phyloP scores from a whole-genome alignment of 768 basidiomycete species.

The Leucosporidium yakuticum region DNA sequence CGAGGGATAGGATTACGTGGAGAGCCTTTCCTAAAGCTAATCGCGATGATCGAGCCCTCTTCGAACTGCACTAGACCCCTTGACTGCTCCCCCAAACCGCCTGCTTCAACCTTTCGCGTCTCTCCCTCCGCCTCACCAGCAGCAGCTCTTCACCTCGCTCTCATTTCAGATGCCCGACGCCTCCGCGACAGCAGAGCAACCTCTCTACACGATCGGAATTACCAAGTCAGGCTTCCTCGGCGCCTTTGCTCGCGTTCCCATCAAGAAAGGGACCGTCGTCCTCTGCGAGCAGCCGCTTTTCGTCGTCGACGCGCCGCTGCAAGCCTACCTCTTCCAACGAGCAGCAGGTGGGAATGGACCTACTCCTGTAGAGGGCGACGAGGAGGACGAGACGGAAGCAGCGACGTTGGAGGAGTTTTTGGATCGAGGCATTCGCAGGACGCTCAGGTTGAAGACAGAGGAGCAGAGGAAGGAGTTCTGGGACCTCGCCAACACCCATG shows the following conservation, averaged over 20 bases:
- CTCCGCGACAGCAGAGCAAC: neutral
- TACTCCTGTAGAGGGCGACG: slow-evolving; percentile 21
- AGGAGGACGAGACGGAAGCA: slow-evolving; percentile 18
- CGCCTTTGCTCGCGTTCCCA: no score
- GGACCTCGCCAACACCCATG: slow-evolving; percentile 21
- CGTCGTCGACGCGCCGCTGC: slow-evolving; percentile 23
- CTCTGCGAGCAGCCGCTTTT: slow-evolving; percentile 27
- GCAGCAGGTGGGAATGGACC: slow-evolving; percentile 10
- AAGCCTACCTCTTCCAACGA: slow-evolving; percentile 30
- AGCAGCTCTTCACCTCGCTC: no score
- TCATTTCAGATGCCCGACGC: no score
- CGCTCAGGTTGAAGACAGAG: slow-evolving; percentile 16
- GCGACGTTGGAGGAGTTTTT: slow-evolving; percentile 27
- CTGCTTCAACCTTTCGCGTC: no score
- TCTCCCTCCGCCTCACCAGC: no score
- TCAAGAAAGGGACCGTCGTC: slow-evolving; percentile 11
- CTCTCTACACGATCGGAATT: no score
- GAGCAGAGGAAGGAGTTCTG: slow-evolving; percentile 20
- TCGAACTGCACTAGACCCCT: no score
- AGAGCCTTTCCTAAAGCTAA: no score
- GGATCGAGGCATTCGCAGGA: slow-evolving; percentile 15
- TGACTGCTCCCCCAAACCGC: no score
- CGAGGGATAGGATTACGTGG: no score
- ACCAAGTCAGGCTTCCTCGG: no score
- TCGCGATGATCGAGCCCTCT: no score